Conservation (phyloP, 2,329 filamentous ascomycete genomes). For the Cephalotrichum gorgonifer region DNA sequence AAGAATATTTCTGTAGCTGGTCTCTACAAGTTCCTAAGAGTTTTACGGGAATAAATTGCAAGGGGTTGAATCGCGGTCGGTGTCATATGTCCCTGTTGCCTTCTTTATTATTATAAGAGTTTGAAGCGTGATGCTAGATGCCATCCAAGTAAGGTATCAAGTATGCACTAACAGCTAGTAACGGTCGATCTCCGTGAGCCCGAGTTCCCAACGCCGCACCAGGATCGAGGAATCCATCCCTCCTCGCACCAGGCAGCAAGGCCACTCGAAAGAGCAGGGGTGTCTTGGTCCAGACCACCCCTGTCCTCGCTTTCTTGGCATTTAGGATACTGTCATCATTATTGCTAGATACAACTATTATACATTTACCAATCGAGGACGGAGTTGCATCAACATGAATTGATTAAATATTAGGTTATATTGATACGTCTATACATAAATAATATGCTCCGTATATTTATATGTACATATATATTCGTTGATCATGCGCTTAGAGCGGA, state of each 20-base stretch:
- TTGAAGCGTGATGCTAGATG: neutral
- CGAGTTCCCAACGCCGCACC: neutral
- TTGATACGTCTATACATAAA: no score
- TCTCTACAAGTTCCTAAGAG: neutral
- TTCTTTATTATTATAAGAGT: neutral
- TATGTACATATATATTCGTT: neutral
- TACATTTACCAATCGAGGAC: no score
- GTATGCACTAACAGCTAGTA: neutral
- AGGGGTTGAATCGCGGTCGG: neutral
- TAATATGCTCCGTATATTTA: neutral
- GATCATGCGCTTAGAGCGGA: neutral
- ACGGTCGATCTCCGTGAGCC: neutral
- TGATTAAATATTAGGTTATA: no score
- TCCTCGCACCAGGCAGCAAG: neutral
- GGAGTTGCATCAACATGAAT: no score
- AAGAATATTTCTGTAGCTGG: neutral
- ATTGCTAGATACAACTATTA: neutral
- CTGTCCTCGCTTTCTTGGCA: neutral
- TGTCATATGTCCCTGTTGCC: neutral
- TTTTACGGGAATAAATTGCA: neutral
- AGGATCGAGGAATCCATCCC: neutral
- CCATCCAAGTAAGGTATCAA: neutral
- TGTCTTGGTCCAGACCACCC: neutral
- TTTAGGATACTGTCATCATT: neutral
- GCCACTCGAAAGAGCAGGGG: neutral